Percentiles rank a stretch among this genome's conserved stretches.
Conservation (phyloP, 805 yeast genomes). For the Middelhovenomyces tepae region DNA sequence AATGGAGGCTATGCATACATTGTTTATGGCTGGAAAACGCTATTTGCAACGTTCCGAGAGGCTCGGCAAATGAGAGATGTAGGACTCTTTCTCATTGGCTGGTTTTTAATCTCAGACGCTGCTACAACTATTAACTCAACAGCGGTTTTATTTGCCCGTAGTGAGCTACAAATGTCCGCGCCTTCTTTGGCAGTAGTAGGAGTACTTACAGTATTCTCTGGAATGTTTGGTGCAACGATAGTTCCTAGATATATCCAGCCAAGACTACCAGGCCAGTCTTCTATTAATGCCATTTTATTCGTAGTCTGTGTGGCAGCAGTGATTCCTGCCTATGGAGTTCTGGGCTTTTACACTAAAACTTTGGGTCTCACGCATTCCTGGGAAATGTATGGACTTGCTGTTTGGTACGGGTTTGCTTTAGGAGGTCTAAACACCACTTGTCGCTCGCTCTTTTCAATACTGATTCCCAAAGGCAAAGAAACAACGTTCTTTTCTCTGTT, state of each 20-base stretch:
- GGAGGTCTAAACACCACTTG: slow-evolving; percentile 69
- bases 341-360: slow-evolving; percentile 48
- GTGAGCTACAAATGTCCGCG: slow-evolving; percentile 61
- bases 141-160: slow-evolving; percentile 66
- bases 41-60: slow-evolving; percentile 46
- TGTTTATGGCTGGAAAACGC: slow-evolving; percentile 53
- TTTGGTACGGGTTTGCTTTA: slow-evolving; percentile 67
- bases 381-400: slow-evolving; percentile 62
- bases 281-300: slow-evolving; percentile 42
- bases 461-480: slow-evolving; percentile 70
- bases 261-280: slow-evolving; percentile 31
- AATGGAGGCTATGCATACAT: slow-evolving; percentile 27
- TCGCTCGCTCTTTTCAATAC: slow-evolving; percentile 55
- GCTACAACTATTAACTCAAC: slow-evolving; percentile 72
- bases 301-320: slow-evolving; percentile 53
- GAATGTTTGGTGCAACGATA: slow-evolving; percentile 55
- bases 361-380: slow-evolving; percentile 54
- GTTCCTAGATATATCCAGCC: slow-evolving; percentile 36
- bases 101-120: slow-evolving; percentile 73
- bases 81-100: slow-evolving; percentile 54
- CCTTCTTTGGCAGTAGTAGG: slow-evolving; percentile 58
- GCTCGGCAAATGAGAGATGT: slow-evolving; percentile 58
- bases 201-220: slow-evolving; percentile 54
- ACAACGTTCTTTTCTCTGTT: slow-evolving; percentile 67
- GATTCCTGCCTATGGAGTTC: slow-evolving; percentile 63